Percentiles rank a stretch among this genome's conserved stretches.
phyloP scores from a whole-genome alignment of 2,329 filamentous ascomycete species.

The Dactylellina drechsleri region DNA sequence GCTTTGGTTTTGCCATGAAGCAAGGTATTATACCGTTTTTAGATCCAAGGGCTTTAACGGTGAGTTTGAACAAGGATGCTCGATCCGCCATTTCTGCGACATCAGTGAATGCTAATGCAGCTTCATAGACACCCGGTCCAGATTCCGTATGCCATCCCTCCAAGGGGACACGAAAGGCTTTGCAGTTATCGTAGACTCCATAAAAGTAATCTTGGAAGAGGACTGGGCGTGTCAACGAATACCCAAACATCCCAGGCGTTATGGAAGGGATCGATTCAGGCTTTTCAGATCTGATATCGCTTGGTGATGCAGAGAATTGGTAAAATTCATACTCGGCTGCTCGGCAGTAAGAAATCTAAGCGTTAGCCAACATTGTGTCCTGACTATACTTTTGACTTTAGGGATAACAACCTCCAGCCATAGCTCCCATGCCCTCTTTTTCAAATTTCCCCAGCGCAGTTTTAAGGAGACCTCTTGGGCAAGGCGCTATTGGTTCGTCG shows the following conservation, averaged over 20 bases:
- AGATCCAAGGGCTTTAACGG: constrained; percentile 86
- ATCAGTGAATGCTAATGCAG: constrained; percentile 88
- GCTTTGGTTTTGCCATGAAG: constrained; percentile 97
- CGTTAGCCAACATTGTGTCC: constrained; percentile 8
- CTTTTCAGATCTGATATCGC: constrained; percentile 74
- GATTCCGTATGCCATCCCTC: constrained; percentile 97
- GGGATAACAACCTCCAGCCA: constrained; percentile 80
- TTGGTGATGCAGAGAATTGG: constrained; percentile 76
- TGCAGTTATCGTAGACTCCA: constrained; percentile 79
- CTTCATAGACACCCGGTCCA: constrained; percentile 93
- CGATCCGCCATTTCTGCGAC: constrained; percentile 90
- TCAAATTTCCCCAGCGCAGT: constrained; percentile 74
- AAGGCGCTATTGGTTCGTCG: constrained; percentile 75
- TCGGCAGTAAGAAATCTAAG: neutral
- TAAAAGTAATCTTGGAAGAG: constrained; percentile 96
- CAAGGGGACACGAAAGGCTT: constrained; percentile 79
- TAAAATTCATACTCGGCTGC: constrained; percentile 94
- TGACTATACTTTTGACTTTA: neutral
- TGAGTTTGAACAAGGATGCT: constrained; percentile 91
- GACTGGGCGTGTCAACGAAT: constrained; percentile 84
- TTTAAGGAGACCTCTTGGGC: constrained; percentile 79
- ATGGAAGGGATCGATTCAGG: constrained; percentile 75
- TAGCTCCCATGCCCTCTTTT: constrained; percentile 77
- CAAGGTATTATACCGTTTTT: constrained; percentile 92
- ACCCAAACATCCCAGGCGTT: constrained; percentile 96